Evolutionary conservation across 2,329 filamentous ascomycete species (phyloP).

Genomic region (Talaromyces rugulosus): DNA sequence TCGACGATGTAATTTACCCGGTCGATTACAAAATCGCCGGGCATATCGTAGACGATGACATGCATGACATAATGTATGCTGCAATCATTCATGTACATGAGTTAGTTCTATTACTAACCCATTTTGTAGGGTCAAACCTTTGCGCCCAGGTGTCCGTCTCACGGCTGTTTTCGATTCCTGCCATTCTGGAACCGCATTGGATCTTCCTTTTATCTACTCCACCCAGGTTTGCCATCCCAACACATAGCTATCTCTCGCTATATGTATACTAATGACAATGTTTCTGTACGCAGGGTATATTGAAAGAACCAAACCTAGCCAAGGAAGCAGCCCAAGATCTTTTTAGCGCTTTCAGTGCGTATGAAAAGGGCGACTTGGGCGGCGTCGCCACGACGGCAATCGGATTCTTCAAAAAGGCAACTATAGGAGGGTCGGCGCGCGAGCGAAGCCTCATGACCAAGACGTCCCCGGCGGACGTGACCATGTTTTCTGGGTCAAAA

Average conservation of each 20-base stretch:
- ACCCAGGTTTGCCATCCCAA: constrained; percentile 43
- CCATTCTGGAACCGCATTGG: constrained; percentile 63
- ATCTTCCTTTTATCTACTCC: constrained; percentile 65
- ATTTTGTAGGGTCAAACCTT: constrained; percentile 56
- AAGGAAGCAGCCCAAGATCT: constrained; percentile 64
- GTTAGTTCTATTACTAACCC: not conserved
- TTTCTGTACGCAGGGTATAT: constrained; percentile 42
- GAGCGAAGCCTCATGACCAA: constrained; percentile 80
- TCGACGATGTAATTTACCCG: constrained; percentile 74
- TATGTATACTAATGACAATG: not conserved
- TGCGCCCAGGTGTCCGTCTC: constrained; percentile 80
- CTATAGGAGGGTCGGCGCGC: constrained; percentile 70
- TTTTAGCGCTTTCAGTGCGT: constrained; percentile 65
- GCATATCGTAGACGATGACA: constrained; percentile 74
- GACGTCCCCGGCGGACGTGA: constrained; percentile 89
- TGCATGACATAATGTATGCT: constrained; percentile 62
- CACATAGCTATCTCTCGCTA: not conserved
- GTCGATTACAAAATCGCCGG: constrained; percentile 66
- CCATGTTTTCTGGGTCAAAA: constrained; percentile 97
- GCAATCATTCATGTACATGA: not conserved
- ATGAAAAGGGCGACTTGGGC: constrained; percentile 75
- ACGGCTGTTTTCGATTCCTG: constrained; percentile 67
- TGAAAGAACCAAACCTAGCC: constrained; percentile 65
- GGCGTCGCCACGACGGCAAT: constrained; percentile 77
- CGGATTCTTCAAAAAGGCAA: constrained; percentile 82